Percentiles rank a stretch among this genome's conserved stretches.
These are phyloP conservation scores for Trichoderma endophyticum DNA, from an alignment of 2,329 filamentous ascomycete genomes.

Conservation along the genomic window DNA sequence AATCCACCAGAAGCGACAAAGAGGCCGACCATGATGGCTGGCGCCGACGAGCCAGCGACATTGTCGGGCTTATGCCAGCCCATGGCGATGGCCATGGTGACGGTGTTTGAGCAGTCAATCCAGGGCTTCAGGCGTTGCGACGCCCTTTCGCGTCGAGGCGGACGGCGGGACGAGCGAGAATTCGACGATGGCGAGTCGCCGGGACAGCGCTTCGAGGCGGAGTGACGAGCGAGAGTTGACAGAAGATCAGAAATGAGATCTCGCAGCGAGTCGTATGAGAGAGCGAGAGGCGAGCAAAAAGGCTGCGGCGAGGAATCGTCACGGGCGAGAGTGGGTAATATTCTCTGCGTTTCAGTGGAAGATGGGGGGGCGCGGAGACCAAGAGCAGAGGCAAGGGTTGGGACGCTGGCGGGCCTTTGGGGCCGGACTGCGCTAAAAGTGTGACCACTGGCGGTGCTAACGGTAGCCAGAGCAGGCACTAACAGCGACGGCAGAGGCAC, in stretches of 20 bases:
- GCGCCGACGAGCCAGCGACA: conserved; percentile 69
- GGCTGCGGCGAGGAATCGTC: conserved; percentile 11
- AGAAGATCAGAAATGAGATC: background rate
- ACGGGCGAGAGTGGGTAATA: conserved; percentile 21
- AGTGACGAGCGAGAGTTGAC: background rate
- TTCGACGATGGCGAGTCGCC: background rate
- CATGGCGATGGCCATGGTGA: conserved; percentile 64
- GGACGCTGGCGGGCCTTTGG: conserved; percentile 5
- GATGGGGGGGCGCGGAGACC: conserved; percentile 3
- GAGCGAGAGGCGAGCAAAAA: conserved; percentile 5
- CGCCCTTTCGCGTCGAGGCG: conserved; percentile 18
- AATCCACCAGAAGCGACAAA: conserved; percentile 69
- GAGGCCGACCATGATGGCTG: conserved; percentile 68
- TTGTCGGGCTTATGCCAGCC: conserved; percentile 72
- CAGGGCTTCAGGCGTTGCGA: conserved; percentile 31
- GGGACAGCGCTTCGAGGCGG: conserved; percentile 6
- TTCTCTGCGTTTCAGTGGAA: conserved; percentile 17
- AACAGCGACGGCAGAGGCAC: conserved; percentile 10
- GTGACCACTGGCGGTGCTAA: conserved; percentile 18
- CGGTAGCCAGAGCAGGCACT: background rate
- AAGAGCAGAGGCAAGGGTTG: conserved; percentile 6
- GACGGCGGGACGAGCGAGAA: background rate
- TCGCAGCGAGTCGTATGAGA: conserved; percentile 4
- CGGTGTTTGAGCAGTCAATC: conserved; percentile 49
- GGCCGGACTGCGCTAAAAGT: conserved; percentile 14